A percentile compares a stretch with the other conserved stretches of the same genome.
These are phyloP conservation scores for Talaromyces liani DNA, from an alignment of 495 filamentous ascomycete species.

Conservation along the genomic window DNA sequence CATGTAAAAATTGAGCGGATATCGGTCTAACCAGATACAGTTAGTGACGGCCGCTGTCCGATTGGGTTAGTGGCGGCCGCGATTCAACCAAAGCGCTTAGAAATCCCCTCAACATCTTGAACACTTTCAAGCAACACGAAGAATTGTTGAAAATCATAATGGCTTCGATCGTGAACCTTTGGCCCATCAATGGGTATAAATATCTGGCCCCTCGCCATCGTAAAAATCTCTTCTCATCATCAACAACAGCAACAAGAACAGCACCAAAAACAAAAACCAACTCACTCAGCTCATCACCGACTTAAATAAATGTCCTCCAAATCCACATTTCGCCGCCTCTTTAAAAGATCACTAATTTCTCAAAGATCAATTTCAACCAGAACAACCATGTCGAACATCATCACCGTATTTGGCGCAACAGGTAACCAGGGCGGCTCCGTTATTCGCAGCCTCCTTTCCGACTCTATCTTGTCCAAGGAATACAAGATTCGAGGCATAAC, in stretches of 20 bases:
- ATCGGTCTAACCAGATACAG: neutral
- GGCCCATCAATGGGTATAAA: neutral
- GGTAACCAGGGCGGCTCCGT: slow-evolving; percentile 28
- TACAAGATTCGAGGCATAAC: slow-evolving; percentile 36
- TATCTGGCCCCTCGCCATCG: neutral
- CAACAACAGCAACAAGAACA: neutral
- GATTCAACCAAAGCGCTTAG: neutral
- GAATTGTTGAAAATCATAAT: neutral
- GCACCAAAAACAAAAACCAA: neutral
- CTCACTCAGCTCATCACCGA: neutral
- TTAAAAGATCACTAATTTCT: neutral
- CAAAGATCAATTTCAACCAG: neutral
- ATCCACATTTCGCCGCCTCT: neutral
- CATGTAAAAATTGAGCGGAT: neutral
- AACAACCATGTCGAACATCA: slow-evolving; percentile 22
- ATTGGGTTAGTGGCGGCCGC: neutral
- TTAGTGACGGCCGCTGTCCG: neutral
- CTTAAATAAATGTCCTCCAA: neutral
- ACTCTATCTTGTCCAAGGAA: slow-evolving; percentile 19
- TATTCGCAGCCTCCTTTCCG: slow-evolving; percentile 16
- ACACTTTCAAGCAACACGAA: neutral
- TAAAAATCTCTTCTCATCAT: neutral
- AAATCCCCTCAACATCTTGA: neutral
- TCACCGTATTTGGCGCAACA: slow-evolving; percentile 43
- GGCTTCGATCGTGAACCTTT: neutral